phyloP scores from a whole-genome alignment of 2,329 filamentous ascomycete genomes.

The Ophiostoma montium region DNA sequence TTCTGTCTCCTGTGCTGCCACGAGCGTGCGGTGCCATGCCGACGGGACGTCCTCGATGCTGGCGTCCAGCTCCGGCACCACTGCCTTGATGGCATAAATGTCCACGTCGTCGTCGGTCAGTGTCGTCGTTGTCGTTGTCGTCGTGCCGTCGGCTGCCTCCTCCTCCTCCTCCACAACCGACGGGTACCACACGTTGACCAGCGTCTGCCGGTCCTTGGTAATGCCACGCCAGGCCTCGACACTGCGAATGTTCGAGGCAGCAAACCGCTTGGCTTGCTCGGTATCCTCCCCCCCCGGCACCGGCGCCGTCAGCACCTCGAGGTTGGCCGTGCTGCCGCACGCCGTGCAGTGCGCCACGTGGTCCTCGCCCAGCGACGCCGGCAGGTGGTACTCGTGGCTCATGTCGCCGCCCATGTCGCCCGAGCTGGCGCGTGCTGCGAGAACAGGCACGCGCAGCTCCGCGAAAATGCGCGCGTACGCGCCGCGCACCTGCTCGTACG shows the following conservation, averaged over 20 bases:
- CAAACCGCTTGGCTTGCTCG: background rate
- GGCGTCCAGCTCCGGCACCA: slow-evolving; percentile 55
- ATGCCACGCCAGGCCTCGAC: slow-evolving; percentile 46
- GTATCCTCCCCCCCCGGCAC: background rate
- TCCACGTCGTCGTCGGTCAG: slow-evolving; percentile 27
- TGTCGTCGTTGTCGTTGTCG: slow-evolving; percentile 12
- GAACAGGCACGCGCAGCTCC: slow-evolving; percentile 68
- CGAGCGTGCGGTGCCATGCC: slow-evolving; percentile 29
- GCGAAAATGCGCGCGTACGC: slow-evolving; percentile 69
- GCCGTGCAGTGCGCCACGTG: slow-evolving; percentile 58
- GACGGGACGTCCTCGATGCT: slow-evolving; percentile 44
- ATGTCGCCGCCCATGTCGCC: slow-evolving; percentile 91
- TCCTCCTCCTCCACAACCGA: slow-evolving; percentile 12
- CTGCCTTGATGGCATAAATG: slow-evolving; percentile 47
- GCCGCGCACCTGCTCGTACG: slow-evolving; percentile 59
- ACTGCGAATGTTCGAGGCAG: background rate
- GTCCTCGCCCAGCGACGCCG: slow-evolving; percentile 70
- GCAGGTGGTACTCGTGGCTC: slow-evolving; percentile 90
- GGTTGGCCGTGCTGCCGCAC: slow-evolving; percentile 71
- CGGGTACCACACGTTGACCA: slow-evolving; percentile 59
- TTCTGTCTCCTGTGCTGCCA: slow-evolving; percentile 13
- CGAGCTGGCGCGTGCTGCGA: slow-evolving; percentile 80
- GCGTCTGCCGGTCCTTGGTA: slow-evolving; percentile 49
- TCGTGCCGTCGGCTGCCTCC: slow-evolving; percentile 7
- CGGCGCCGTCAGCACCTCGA: slow-evolving; percentile 53